A percentile compares a stretch with the other conserved stretches of the same genome.
Evolutionary conservation across 163 green algal genomes (phyloP).

Genomic region (Scenedesmus sp.): DNA sequence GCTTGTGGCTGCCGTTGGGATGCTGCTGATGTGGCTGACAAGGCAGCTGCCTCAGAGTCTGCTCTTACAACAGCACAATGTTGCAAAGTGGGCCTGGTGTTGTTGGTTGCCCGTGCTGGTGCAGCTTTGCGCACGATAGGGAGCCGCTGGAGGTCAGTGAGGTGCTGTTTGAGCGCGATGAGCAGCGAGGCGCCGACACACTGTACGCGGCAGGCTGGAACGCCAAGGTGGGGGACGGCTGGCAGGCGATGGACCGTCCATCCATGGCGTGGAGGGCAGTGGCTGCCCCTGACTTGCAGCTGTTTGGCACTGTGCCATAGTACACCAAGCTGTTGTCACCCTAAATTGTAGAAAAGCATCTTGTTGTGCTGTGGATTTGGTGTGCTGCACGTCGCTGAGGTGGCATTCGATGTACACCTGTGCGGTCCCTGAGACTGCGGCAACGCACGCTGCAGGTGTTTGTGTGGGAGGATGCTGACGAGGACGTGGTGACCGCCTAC

Average conservation of each 20-base stretch:
- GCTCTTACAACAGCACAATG: no score
- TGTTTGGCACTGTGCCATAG: no score
- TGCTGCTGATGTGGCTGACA: background rate
- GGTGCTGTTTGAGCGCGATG: slow-evolving; percentile 81
- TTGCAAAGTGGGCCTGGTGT: background rate
- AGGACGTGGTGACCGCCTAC: slow-evolving; percentile 59
- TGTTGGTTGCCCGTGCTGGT: slow-evolving; percentile 30
- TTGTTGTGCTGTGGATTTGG: background rate
- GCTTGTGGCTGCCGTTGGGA: background rate
- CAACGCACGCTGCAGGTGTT: slow-evolving; percentile 58
- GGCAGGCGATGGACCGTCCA: background rate
- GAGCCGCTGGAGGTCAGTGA: slow-evolving; percentile 70
- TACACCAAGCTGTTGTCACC: no score
- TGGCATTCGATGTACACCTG: no score
- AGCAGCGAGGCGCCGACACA: slow-evolving; percentile 72
- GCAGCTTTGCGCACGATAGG: slow-evolving; percentile 53
- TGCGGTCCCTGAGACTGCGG: background rate
- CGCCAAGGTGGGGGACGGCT: slow-evolving; percentile 61
- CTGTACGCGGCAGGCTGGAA: slow-evolving; percentile 89
- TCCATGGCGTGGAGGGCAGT: background rate
- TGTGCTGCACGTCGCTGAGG: background rate
- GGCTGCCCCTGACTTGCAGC: background rate
- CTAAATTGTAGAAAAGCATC: no score
- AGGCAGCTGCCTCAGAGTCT: background rate
- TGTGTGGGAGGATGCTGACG: slow-evolving; percentile 73